phyloP scores from a whole-genome alignment of 2,329 filamentous ascomycete genomes.

The Zarea fungicola region DNA sequence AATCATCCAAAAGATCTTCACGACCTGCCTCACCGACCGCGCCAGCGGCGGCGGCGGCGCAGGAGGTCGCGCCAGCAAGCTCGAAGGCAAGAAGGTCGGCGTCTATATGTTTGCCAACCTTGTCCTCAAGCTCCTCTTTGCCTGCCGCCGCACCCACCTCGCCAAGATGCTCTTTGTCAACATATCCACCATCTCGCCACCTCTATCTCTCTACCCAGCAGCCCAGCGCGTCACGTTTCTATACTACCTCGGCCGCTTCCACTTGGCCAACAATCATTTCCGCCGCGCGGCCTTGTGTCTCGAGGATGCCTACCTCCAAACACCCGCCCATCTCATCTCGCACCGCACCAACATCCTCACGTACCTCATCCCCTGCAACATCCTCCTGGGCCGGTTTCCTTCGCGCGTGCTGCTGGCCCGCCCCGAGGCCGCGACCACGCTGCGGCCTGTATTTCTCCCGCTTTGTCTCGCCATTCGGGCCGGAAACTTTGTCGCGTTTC shows the following conservation, averaged over 20 bases:
- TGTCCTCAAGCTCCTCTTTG: slow-evolving; percentile 81
- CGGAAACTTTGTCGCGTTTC: slow-evolving; percentile 71
- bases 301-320: slow-evolving; percentile 73
- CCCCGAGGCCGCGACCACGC: slow-evolving; percentile 59
- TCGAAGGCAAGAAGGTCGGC: slow-evolving; percentile 78
- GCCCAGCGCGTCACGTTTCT: slow-evolving; percentile 87
- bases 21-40: slow-evolving; percentile 79
- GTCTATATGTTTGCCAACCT: slow-evolving; percentile 92
- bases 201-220: slow-evolving; percentile 74
- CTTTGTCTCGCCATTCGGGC: slow-evolving; percentile 66
- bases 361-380: slow-evolving; percentile 76
- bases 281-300: slow-evolving; percentile 69
- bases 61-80: slow-evolving; percentile 51
- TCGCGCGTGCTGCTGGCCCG: slow-evolving; percentile 59
- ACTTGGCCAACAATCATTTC: slow-evolving; percentile 81
- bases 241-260: slow-evolving; percentile 88
- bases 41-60: slow-evolving; percentile 53
- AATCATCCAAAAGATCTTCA: slow-evolving; percentile 85
- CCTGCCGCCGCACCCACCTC: slow-evolving; percentile 77
- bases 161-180: slow-evolving; percentile 87
- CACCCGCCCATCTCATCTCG: slow-evolving; percentile 52
- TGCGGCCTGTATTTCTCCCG: slow-evolving; percentile 64
- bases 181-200: slow-evolving; percentile 77
- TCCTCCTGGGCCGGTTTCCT: slow-evolving; percentile 81
- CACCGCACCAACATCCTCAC: slow-evolving; percentile 78